These are phyloP conservation scores for Paradendryphiella salina DNA, from an alignment of 2,329 filamentous ascomycete genomes.

Conservation along the genomic window DNA sequence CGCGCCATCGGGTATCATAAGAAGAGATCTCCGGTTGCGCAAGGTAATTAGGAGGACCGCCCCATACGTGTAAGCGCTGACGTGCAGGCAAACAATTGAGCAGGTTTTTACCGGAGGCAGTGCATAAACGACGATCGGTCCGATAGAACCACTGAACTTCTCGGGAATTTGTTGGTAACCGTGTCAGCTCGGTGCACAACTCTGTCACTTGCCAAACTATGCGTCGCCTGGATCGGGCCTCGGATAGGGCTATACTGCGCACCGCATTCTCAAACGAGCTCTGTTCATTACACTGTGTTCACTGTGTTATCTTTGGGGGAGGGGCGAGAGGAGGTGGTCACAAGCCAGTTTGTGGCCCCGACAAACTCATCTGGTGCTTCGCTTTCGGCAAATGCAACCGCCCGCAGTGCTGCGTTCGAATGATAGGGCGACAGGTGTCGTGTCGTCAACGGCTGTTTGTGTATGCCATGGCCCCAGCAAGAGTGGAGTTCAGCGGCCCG, in stretches of 20 bases:
- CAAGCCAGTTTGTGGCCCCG: too few species aligned
- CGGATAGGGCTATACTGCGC: too few species aligned
- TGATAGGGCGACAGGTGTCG: not conserved
- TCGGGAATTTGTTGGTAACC: not conserved
- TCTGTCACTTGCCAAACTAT: too few species aligned
- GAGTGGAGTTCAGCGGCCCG: not conserved
- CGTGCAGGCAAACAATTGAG: not conserved
- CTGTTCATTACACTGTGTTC: too few species aligned
- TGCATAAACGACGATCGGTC: not conserved
- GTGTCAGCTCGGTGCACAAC: not conserved
- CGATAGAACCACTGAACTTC: not conserved
- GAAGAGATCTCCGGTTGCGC: not conserved
- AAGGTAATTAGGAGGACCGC: conserved; percentile 1
- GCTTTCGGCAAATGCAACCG: too few species aligned
- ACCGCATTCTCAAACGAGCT: too few species aligned
- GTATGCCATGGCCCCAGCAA: not conserved
- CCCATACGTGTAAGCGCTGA: not conserved
- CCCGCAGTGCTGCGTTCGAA: too few species aligned
- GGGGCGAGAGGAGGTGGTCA: too few species aligned
- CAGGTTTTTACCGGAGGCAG: not conserved
- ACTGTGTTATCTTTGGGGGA: too few species aligned
- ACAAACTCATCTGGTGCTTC: too few species aligned
- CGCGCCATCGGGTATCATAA: not conserved
- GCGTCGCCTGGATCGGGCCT: too few species aligned
- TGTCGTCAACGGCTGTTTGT: not conserved